Base-by-base conservation (phyloP, 495 filamentous ascomycete species). In the Zalerion maritima region DNA sequence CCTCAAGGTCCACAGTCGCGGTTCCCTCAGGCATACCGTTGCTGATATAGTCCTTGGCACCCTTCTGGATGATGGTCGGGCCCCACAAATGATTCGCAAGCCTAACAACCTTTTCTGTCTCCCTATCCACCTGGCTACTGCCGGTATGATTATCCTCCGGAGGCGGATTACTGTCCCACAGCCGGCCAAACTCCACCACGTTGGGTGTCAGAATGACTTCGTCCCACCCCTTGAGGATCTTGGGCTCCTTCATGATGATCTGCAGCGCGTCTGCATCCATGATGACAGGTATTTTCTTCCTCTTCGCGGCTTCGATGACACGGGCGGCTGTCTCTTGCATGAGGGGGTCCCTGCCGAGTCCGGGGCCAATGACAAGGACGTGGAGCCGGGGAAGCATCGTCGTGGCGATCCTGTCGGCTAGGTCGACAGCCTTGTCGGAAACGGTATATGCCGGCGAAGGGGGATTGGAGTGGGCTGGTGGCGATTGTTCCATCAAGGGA, bases 141-240 rank as follows among this genome's bases (percentile, higher is more conserved):
- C n/a, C n/a, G n/a, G n/a, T n/a, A n/a, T n/a, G n/a, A n/a, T n/a
- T n/a, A n/a, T n/a, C n/a, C n/a, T n/a, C n/a, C n/a, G n/a, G n/a
- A n/a, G n/a, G n/a, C n/a, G n/a, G n/a, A n/a, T n/a, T n/a, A n/a
- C n/a, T n/a, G 26, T 79, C 64, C 28, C 81, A 81, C 28, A 97
- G 47, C 20, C 89, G 62, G 5, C 67, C 75, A 53, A 97, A 97
- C 52, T 97, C 89, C 0, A 87, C 80, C 4, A 92, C 79, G 34
- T 97, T 97, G 0, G 89, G 89, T 17, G 89, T 97, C 21, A 97
- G 56, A 24, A 97, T 84, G 28, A 84, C 93, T 26, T 83, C 63
- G 23, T 61, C 69, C 50, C 85, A 94, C 1, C 81, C 83, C 15
- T 71, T 64, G 3, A 97, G 66, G 2, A 94, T 56, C 14, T 73